Conservation (phyloP, 2,329 filamentous ascomycete genomes). For the Sporothrix protearum region DNA sequence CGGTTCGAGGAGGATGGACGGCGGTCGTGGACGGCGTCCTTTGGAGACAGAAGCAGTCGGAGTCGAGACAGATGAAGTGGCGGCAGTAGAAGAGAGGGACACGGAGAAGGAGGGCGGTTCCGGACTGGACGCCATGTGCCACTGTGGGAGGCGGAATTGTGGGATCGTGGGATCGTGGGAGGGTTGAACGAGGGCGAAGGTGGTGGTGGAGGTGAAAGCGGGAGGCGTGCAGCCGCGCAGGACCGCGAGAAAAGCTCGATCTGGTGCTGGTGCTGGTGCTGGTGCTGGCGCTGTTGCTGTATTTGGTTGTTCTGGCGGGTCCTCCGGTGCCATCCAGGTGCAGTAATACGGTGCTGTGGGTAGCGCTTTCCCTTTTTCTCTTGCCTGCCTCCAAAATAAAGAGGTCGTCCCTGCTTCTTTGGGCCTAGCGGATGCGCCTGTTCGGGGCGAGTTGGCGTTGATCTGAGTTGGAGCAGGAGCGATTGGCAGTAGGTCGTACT, state of each 20-base stretch:
- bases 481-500: too few species aligned
- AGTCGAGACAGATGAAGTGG: too few species aligned
- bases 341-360: neutral
- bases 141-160: neutral
- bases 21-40: constrained; percentile 13
- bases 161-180: neutral
- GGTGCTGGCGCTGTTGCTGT: too few species aligned
- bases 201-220: neutral
- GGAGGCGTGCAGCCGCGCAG: constrained; percentile 7
- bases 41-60: too few species aligned
- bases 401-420: constrained; percentile 20
- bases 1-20: constrained; percentile 23
- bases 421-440: constrained; percentile 15
- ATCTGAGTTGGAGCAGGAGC: neutral
- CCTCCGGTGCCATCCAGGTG: constrained; percentile 4
- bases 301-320: neutral
- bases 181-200: neutral
- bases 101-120: constrained; percentile 19
- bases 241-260: neutral
- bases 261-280: neutral
- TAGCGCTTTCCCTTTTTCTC: neutral
- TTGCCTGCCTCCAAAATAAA: neutral
- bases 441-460: neutral
- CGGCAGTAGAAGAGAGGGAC: constrained; percentile 1
- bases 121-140: constrained; percentile 23